phyloP scores from a whole-genome alignment of 2,329 filamentous ascomycete genomes.

The Annulohypoxylon truncatum region DNA sequence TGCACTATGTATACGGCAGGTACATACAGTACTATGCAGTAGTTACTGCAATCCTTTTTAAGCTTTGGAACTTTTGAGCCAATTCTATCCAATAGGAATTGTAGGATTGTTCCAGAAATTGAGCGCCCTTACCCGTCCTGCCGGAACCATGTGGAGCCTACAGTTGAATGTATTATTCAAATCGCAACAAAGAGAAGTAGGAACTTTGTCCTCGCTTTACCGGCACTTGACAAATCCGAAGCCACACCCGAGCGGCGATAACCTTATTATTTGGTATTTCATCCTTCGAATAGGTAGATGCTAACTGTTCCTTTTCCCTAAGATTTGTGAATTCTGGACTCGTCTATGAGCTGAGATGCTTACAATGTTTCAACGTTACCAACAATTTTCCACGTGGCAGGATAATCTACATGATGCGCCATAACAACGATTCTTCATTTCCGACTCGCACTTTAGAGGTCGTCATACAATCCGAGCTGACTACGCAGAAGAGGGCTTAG shows the following conservation, averaged over 20 bases:
- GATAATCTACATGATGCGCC: background rate
- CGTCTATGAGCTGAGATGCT: background rate
- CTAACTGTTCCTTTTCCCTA: background rate
- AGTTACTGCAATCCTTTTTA: slow-evolving; percentile 8
- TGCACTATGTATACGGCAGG: background rate
- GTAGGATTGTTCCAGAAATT: slow-evolving; percentile 2
- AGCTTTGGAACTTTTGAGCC: slow-evolving; percentile 24
- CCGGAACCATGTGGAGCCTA: slow-evolving; percentile 12
- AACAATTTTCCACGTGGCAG: slow-evolving; percentile 6
- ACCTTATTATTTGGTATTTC: slow-evolving; percentile 1
- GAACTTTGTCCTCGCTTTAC: background rate
- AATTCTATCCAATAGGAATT: slow-evolving; percentile 15
- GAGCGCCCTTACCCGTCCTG: slow-evolving; percentile 20
- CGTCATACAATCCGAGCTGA: background rate
- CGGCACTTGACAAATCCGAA: slow-evolving; percentile 20
- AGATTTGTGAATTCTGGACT: background rate
- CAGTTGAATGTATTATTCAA: background rate
- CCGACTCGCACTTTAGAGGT: background rate
- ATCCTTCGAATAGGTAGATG: background rate
- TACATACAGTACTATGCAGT: background rate
- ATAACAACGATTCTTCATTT: background rate
- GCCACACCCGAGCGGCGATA: slow-evolving; percentile 7
- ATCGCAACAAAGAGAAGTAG: background rate
- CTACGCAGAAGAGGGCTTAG: background rate
- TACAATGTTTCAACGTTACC: background rate